phyloP scores from a whole-genome alignment of 768 basidiomycete species.

The Aureoboletus auriporus region DNA sequence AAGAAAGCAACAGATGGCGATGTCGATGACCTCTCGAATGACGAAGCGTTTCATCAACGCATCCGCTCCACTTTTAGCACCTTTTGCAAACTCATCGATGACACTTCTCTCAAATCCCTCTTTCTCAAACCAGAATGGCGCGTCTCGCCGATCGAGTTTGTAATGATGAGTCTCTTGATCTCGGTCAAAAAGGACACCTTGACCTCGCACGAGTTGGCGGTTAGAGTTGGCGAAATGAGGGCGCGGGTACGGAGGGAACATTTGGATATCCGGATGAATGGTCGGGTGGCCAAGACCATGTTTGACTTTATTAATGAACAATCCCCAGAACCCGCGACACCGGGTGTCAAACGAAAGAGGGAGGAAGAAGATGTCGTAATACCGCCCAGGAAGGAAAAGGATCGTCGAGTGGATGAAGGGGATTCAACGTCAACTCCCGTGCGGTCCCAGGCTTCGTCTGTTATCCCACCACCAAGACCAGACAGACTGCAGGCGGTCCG shows the following conservation, averaged over 20 bases:
- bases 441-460: neutral
- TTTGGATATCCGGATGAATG: slow-evolving; percentile 65
- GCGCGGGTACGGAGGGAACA: slow-evolving; percentile 49
- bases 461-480: slow-evolving; percentile 14
- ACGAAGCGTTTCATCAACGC: slow-evolving; percentile 31
- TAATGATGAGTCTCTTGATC: slow-evolving; percentile 53
- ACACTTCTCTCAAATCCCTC: slow-evolving; percentile 29
- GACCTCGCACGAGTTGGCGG: slow-evolving; percentile 37
- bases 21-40: slow-evolving; percentile 22
- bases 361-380: slow-evolving; percentile 16
- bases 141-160: slow-evolving; percentile 68
- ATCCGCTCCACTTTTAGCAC: slow-evolving; percentile 43
- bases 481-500: slow-evolving; percentile 15
- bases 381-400: slow-evolving; percentile 13
- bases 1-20: slow-evolving; percentile 15
- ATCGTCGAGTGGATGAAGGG: slow-evolving; percentile 4
- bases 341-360: slow-evolving; percentile 21
- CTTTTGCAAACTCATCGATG: slow-evolving; percentile 42
- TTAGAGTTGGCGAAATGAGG: slow-evolving; percentile 50
- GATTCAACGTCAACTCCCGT: neutral
- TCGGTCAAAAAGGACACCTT: slow-evolving; percentile 42
- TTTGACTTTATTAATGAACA: slow-evolving; percentile 44
- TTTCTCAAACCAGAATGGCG: slow-evolving; percentile 43
- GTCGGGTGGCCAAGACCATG: slow-evolving; percentile 51
- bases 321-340: neutral